Evolutionary conservation across 2,329 filamentous ascomycete genomes (phyloP).

Genomic region (Penicillium freii): DNA sequence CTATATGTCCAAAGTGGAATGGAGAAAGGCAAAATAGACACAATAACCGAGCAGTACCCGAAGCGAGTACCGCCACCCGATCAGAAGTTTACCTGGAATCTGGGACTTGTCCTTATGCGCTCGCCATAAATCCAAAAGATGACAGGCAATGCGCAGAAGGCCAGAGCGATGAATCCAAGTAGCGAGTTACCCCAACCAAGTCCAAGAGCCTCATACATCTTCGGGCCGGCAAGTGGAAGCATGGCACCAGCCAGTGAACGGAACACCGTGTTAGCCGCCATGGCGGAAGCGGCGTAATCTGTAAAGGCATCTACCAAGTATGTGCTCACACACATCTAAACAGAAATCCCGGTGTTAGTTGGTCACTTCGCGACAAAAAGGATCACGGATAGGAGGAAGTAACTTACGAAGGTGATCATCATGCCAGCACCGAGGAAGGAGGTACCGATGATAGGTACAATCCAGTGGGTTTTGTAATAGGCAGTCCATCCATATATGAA

Average conservation of each 20-base stretch:
- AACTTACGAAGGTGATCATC: slow-evolving; percentile 52
- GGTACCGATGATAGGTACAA: slow-evolving; percentile 60
- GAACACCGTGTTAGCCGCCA: slow-evolving; percentile 56
- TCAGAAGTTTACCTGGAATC: slow-evolving; percentile 28
- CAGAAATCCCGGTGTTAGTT: not conserved
- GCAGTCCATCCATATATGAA: slow-evolving; percentile 61
- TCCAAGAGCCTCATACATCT: slow-evolving; percentile 49
- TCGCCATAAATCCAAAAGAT: slow-evolving; percentile 39
- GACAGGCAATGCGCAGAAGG: slow-evolving; percentile 44
- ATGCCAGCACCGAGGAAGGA: slow-evolving; percentile 55
- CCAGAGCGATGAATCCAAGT: slow-evolving; percentile 56
- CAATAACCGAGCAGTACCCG: not conserved
- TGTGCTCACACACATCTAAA: slow-evolving; percentile 38
- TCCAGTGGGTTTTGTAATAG: slow-evolving; percentile 55
- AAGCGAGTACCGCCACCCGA: not conserved
- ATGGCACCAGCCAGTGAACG: slow-evolving; percentile 57
- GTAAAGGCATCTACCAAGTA: slow-evolving; percentile 60
- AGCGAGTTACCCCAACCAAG: slow-evolving; percentile 55
- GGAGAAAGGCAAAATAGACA: not conserved
- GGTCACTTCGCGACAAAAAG: not conserved
- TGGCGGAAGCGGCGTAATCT: slow-evolving; percentile 49
- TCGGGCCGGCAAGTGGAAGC: slow-evolving; percentile 60
- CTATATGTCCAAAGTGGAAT: not conserved
- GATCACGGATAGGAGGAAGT: not conserved
- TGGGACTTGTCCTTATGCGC: slow-evolving; percentile 32